Conservation (phyloP, 768 basidiomycete species). For the Piloderma croceum region DNA sequence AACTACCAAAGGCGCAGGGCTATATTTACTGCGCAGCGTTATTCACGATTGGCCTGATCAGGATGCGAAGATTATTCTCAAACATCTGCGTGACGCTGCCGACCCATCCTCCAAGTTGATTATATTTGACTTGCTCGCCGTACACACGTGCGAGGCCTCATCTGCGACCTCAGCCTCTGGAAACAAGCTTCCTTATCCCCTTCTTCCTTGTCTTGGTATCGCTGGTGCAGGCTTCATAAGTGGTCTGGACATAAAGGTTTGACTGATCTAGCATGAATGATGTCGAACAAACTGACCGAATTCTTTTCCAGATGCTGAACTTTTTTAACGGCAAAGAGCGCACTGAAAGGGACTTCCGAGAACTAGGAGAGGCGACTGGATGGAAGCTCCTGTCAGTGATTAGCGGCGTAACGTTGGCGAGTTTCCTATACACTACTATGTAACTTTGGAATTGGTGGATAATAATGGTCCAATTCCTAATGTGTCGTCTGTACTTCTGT, state of each 20-base stretch:
- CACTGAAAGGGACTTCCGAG: slow-evolving; percentile 21
- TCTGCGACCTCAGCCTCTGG: slow-evolving; percentile 7
- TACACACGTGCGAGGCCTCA: slow-evolving; percentile 10
- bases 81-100: slow-evolving; percentile 20
- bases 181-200: slow-evolving; percentile 24
- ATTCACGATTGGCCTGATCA: slow-evolving; percentile 29
- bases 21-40: slow-evolving; percentile 25
- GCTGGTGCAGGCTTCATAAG: slow-evolving; percentile 14
- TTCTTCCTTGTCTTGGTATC: slow-evolving; percentile 23
- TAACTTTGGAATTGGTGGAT: too few species aligned
- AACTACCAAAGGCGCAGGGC: slow-evolving; percentile 20
- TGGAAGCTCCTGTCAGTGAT: slow-evolving; percentile 27
- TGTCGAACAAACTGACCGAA: not conserved
- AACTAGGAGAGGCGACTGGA: slow-evolving; percentile 18
- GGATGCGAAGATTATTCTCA: slow-evolving; percentile 22
- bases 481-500: too few species aligned
- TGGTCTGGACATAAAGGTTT: slow-evolving; percentile 22
- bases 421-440: too few species aligned
- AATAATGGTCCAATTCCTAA: too few species aligned
- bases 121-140: slow-evolving; percentile 19
- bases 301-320: slow-evolving; percentile 22
- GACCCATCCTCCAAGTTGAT: slow-evolving; percentile 18
- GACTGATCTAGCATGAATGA: slow-evolving; percentile 1
- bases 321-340: slow-evolving; percentile 26
- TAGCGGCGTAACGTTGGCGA: too few species aligned